Evolutionary conservation across 441 rosid species (phyloP), one percentile per base, ranked within the genome.

Genomic region (Manihot esculenta): DNA sequence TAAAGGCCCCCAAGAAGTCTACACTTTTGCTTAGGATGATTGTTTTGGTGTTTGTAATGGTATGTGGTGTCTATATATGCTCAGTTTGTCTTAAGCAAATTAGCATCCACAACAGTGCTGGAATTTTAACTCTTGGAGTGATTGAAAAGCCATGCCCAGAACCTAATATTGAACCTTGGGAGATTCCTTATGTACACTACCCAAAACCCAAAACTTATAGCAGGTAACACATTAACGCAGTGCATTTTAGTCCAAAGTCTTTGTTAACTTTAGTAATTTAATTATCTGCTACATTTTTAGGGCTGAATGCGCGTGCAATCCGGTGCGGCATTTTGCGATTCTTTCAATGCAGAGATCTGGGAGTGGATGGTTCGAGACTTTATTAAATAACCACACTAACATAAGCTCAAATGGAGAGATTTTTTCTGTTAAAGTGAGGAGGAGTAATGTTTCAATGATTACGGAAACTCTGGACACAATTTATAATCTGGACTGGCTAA

Each of bases 281-380:
- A 35, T 80, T 63, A 47, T 70, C 69, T 7, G 60, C 50, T 76
- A 70, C 57, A 59, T 70, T 65, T 65, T 56, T 69, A 95, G 99
- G 93, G 96, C 76, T 62, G 98, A 92, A 76, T 93, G 98, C 80
- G 64, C 75, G 0, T 93, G 99, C 89, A 80, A 80, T 86, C 98
- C 97, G n/a, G 99, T 93, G 64, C 85, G 94, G 84, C 78, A 88
- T 84, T 95, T 95, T 74, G 97, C 99, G 38, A 91, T 95, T 80
- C 78, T 95, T 56, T 95, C 97, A 23, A 95, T 93, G 99, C 99
- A 95, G 89, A 90, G 99, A 79, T 95, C 97, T 18, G 99, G 99
- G 73, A 90, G 99, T 66, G 99, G 99, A 64, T 92, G 99, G 99
- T 94, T 95, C 78, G 98, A 95, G 87, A 92, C 97, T 4, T 79